Evolutionary conservation across 768 basidiomycete species (phyloP).

Genomic region (Bullera alba): DNA sequence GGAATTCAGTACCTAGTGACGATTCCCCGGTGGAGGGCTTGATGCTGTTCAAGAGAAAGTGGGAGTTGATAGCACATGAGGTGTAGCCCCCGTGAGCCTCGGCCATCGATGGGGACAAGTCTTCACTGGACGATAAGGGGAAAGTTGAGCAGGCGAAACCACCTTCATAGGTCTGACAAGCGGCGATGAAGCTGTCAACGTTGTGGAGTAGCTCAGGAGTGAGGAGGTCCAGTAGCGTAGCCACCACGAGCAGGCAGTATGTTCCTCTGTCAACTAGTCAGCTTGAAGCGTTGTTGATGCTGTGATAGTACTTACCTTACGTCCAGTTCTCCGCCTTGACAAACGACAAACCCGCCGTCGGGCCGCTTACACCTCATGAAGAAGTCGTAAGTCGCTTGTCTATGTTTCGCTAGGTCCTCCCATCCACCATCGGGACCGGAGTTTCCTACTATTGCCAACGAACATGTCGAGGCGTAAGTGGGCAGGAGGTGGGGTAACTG

Average conservation of each 20-base stretch:
- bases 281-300: not conserved
- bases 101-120: slow-evolving; percentile 53
- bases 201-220: slow-evolving; percentile 78
- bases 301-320: slow-evolving; percentile 59
- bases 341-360: slow-evolving; percentile 88
- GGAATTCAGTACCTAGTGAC: slow-evolving; percentile 18
- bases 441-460: slow-evolving; percentile 72
- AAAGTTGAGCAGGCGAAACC: slow-evolving; percentile 79
- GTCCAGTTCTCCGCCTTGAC: slow-evolving; percentile 82
- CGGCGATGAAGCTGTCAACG: slow-evolving; percentile 67
- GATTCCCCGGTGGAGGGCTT: slow-evolving; percentile 5
- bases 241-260: slow-evolving; percentile 81
- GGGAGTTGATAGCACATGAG: slow-evolving; percentile 81
- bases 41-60: slow-evolving; percentile 61
- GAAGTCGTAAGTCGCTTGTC: slow-evolving; percentile 72
- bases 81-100: slow-evolving; percentile 98
- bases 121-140: slow-evolving; percentile 52
- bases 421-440: slow-evolving; percentile 52
- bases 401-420: slow-evolving; percentile 74
- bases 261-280: slow-evolving; percentile 58
- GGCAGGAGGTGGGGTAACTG: slow-evolving; percentile 82
- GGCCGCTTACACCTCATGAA: slow-evolving; percentile 86
- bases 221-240: slow-evolving; percentile 72
- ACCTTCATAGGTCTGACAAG: slow-evolving; percentile 94
- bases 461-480: slow-evolving; percentile 79